Conservation (phyloP, 371 early-diverging fungal genomes). For the Ordospora colligata region DNA sequence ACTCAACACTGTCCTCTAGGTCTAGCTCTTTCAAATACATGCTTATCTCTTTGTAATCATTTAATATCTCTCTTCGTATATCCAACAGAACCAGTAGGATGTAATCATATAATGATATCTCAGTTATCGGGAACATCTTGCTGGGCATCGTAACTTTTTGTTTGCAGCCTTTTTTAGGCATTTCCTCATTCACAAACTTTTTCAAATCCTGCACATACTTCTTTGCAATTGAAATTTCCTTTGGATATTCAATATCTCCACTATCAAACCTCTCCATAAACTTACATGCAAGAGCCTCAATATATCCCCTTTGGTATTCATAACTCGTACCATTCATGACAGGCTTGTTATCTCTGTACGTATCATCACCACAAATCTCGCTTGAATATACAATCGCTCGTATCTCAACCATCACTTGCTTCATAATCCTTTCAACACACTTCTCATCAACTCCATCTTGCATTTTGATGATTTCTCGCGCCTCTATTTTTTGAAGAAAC, state of each 20-base stretch:
- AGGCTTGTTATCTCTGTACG: not conserved
- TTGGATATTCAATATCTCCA: not conserved
- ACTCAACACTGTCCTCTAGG: too few species aligned
- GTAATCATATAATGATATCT: not conserved
- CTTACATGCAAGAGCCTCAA: not conserved
- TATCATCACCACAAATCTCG: not conserved
- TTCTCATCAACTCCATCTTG: not conserved
- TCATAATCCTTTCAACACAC: not conserved
- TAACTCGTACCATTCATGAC: not conserved
- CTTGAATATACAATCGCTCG: not conserved
- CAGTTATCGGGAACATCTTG: not conserved
- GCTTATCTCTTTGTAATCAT: not conserved
- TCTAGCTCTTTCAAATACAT: too few species aligned
- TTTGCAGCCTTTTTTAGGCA: not conserved
- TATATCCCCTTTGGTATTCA: not conserved
- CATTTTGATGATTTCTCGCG: not conserved
- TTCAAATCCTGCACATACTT: not conserved
- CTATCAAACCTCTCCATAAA: not conserved
- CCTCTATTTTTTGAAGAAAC: not conserved
- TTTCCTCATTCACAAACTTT: not conserved
- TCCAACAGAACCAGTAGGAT: not conserved
- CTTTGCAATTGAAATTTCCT: not conserved
- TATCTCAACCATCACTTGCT: not conserved
- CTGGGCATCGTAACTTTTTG: not conserved
- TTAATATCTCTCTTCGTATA: not conserved